These are phyloP conservation scores for Microstegium vimineum DNA, from an alignment of 176 grass and related monocot species.

Conservation along the genomic window DNA sequence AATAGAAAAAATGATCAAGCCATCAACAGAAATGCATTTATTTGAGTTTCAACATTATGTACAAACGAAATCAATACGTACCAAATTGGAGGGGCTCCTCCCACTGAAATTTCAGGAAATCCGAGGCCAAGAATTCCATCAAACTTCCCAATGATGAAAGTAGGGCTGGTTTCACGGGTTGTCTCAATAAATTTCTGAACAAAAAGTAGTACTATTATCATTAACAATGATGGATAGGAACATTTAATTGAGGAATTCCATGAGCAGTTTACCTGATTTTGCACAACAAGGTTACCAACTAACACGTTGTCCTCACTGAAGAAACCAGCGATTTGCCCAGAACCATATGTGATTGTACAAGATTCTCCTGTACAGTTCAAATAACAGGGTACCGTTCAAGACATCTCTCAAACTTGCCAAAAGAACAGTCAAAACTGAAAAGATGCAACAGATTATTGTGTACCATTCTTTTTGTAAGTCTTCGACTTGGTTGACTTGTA, in stretches of 20 bases:
- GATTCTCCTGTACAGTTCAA: constrained; percentile 53
- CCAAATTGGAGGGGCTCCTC: constrained; percentile 66
- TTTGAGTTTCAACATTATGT: not conserved
- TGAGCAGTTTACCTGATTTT: constrained; percentile 55
- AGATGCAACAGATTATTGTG: not conserved
- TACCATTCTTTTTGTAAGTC: constrained; percentile 74
- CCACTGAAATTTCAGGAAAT: constrained; percentile 90
- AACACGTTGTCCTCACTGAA: constrained; percentile 82
- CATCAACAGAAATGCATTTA: not conserved
- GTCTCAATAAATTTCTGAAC: constrained; percentile 91
- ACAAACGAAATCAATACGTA: constrained; percentile 23
- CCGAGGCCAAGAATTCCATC: constrained; percentile 96
- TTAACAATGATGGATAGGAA: not conserved
- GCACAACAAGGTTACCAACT: constrained; percentile 61
- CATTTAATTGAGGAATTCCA: not conserved
- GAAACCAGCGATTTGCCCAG: constrained; percentile 89
- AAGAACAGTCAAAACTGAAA: not conserved
- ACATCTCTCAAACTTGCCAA: not conserved
- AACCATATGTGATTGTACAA: constrained; percentile 90
- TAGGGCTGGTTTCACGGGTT: constrained; percentile 64
- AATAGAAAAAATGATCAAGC: constrained; percentile 18
- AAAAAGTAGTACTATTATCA: not conserved
- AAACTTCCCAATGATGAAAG: constrained; percentile 82
- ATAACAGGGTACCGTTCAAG: not conserved
- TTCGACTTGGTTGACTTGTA: constrained; percentile 48